Base-by-base conservation (phyloP, 192 early-diverging fungal species). In the Backusella mclennaniae region DNA sequence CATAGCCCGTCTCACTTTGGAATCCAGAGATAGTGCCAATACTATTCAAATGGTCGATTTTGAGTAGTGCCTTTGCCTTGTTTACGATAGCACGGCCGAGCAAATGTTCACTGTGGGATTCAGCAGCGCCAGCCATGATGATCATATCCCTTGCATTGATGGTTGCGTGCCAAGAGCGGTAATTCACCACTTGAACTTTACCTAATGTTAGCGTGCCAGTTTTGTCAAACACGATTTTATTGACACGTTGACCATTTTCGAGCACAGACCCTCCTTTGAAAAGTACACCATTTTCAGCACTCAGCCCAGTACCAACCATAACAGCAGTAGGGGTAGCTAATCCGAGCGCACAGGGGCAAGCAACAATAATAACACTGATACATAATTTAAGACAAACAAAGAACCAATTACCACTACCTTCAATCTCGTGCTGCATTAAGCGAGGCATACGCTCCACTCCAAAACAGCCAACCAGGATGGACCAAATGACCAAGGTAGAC, bases 301-400 rank as follows among this genome's bases (percentile, higher is more conserved):
- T 96, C 2, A 99, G 93, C 19, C 97, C 97, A 1, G 97, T 98
- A 26, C 96, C 97, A 14, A 97, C 97, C 96, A 99, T 98, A 31
- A 99, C 95, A 0, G 96, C 97, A 0, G 97, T 99, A 12, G 97
- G 97, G 6, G 95, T 97, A 36, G 96, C 94, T 36, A 99, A 87
- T 6, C 97, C 97, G 35, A 99, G 83, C 2, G 97, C 96, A 85
- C 97, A 99, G 44, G 97, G 97, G 69, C 97, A 99, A 21, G 97
- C 95, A 0, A 99, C 96, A 1, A 99, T 95, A 36, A 97, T 93
- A 4, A 98, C 96, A 2, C 95, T 93, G 33, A 99, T 97, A 26
- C 94, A 94, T 35, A 99, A 79, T 83, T 94, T 92, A 33, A 96
- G 80, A 78, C 92, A 93, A 4, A 94, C 90, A 26, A 94, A 88